Conservation (phyloP, 2,329 filamentous ascomycete species). For the Arthrocladium fulminans region DNA sequence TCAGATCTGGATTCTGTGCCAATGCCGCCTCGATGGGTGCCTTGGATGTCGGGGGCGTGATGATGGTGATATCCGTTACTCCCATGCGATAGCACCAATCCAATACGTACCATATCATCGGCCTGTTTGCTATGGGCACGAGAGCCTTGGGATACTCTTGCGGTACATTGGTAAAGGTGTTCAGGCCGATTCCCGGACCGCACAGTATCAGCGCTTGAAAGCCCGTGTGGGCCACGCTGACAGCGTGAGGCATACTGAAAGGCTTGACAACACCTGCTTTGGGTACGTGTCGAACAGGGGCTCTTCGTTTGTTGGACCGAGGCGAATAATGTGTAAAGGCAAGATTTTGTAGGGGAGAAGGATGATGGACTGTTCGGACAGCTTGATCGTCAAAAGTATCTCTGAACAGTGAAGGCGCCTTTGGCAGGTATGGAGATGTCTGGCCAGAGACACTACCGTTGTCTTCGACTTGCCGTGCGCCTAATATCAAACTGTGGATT, state of each 20-base stretch:
- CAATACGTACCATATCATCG: slow-evolving; percentile 43
- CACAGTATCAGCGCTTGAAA: slow-evolving; percentile 43
- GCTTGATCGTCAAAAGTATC: background rate
- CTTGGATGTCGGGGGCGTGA: slow-evolving; percentile 38
- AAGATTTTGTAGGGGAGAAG: slow-evolving; percentile 21
- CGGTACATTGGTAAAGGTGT: slow-evolving; percentile 42
- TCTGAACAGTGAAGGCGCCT: slow-evolving; percentile 7
- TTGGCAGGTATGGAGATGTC: slow-evolving; percentile 2
- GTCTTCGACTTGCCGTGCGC: slow-evolving; percentile 5
- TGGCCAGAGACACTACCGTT: slow-evolving; percentile 5
- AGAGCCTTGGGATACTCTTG: slow-evolving; percentile 42
- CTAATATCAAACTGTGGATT: slow-evolving; percentile 5
- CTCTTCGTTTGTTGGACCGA: background rate
- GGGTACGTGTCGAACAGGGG: background rate
- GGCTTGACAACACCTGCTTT: background rate
- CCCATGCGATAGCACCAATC: slow-evolving; percentile 43
- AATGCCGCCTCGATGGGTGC: slow-evolving; percentile 39
- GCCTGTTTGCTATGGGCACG: slow-evolving; percentile 42
- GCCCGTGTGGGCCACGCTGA: slow-evolving; percentile 28
- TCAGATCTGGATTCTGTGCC: slow-evolving; percentile 42
- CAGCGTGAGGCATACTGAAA: slow-evolving; percentile 22
- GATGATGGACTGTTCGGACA: background rate
- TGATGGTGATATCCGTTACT: slow-evolving; percentile 39
- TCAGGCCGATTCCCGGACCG: slow-evolving; percentile 41
- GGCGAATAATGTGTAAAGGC: slow-evolving; percentile 13